These are phyloP conservation scores for Mrakia gelida DNA, from an alignment of 768 basidiomycete genomes.

Conservation along the genomic window DNA sequence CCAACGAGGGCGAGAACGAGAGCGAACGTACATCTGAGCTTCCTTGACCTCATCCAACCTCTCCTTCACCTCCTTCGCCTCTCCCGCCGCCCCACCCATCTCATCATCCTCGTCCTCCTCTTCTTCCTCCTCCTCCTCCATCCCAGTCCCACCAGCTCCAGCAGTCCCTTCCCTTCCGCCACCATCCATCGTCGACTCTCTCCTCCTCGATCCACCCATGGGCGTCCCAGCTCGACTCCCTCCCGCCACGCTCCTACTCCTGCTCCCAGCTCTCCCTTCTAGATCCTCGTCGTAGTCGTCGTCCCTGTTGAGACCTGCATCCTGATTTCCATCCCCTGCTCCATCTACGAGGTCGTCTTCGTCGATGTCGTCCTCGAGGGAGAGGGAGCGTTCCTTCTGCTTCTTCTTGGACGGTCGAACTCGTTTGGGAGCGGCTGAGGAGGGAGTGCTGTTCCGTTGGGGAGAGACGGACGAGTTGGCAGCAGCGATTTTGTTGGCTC, in stretches of 20 bases:
- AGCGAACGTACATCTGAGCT: conserved; percentile 25
- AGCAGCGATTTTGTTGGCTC: background rate
- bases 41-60: conserved; percentile 27
- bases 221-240: conserved; percentile 14
- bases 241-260: background rate
- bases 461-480: background rate
- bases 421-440: background rate
- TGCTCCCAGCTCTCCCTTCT: background rate
- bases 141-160: background rate
- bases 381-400: background rate
- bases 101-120: conserved; percentile 28
- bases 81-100: background rate
- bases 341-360: conserved; percentile 6
- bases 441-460: background rate
- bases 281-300: background rate
- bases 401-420: background rate
- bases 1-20: background rate
- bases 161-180: background rate
- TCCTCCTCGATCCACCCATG: conserved; percentile 4
- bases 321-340: background rate
- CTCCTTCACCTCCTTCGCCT: conserved; percentile 27
- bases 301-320: too few species aligned
- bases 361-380: conserved; percentile 2
- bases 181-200: background rate
- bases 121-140: conserved; percentile 9